Evolutionary conservation across 768 basidiomycete species (phyloP), one percentile per base, ranked within the genome.

Genomic region (Collybiopsis confluens): DNA sequence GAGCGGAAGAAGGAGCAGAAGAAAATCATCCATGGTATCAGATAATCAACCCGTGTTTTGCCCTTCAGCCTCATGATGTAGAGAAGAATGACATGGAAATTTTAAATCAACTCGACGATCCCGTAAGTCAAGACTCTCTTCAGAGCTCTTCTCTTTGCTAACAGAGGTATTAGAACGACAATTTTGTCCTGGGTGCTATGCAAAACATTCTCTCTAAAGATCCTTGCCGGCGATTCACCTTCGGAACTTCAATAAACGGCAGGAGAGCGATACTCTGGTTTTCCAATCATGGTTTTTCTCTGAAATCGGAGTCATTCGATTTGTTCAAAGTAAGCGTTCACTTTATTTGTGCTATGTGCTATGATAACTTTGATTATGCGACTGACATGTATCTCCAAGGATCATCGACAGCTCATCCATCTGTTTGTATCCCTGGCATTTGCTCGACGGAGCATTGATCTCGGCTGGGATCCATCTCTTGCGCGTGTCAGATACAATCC

Each of bases 401-500:
- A 47, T 18, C 45, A 28, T n/a, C 28, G 20, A 4, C 27, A 21
- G 26, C 45, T 47, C 28, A 28, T 47, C 18, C 45, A 21, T 35
- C 11, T 33, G 9, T 47, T 47, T n/a, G 28, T 47, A n/a, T 28
- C 45, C 28, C 10, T 47, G 15, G 26, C 45, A 4, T 47, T 47
- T 21, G 27, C 45, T 3, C 30, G 28, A 4, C 28, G 10, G 8
- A 35, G 16, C 4, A 13, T 33, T 6, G 45, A 35, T 3, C 27
- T 47, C n/a, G 45, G 45, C 28, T 47, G 45, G 45, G 45, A 47
- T 47, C 13, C 45, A n/a, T 33, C 45, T 9, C 16, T 47, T 13
- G 30, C 13, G 30, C 30, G 30, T 26, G 18, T 3, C 8, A 1
- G 27, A 18, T 47, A 8, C 16, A 26, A 47, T 8, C 5, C 3